These are phyloP conservation scores for Solanum bulbocastanum DNA, from an alignment of 257 asterid genomes.

Conservation along the genomic window DNA sequence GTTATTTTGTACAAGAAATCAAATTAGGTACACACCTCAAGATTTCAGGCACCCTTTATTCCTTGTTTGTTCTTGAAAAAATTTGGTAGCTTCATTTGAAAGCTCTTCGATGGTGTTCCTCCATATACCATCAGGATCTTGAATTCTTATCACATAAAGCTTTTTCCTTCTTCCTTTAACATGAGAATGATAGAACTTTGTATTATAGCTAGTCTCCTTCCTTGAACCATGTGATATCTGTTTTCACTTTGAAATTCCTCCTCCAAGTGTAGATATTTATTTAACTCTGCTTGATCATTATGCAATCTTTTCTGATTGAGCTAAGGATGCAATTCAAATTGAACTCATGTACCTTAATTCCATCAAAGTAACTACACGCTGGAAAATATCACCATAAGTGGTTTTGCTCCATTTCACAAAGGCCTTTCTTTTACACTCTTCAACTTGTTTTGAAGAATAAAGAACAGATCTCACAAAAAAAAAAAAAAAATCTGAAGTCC, in stretches of 20 bases:
- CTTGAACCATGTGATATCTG: not conserved
- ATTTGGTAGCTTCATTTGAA: not conserved
- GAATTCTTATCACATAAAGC: not conserved
- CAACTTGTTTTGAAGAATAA: not conserved
- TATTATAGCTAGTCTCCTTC: not conserved
- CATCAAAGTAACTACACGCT: not conserved
- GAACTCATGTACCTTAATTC: not conserved
- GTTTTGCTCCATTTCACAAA: not conserved
- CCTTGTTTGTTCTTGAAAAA: not conserved
- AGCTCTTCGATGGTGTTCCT: not conserved
- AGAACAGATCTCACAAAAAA: not conserved
- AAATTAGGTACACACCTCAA: not conserved
- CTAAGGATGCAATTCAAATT: not conserved
- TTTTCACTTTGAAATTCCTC: not conserved
- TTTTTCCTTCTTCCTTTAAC: not conserved
- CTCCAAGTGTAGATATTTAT: not conserved
- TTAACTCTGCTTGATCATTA: not conserved
- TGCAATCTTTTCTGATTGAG: not conserved
- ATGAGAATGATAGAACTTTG: not conserved
- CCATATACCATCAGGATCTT: not conserved
- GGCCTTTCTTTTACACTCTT: not conserved
- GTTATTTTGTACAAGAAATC: not conserved
- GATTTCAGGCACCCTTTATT: not conserved
- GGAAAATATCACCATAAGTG: not conserved
- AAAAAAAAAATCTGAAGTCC: not conserved